Evolutionary conservation across 192 early-diverging fungal species (phyloP), one percentile per base, ranked within the genome.

Genomic region (Pecoramyces ruminantium): DNA sequence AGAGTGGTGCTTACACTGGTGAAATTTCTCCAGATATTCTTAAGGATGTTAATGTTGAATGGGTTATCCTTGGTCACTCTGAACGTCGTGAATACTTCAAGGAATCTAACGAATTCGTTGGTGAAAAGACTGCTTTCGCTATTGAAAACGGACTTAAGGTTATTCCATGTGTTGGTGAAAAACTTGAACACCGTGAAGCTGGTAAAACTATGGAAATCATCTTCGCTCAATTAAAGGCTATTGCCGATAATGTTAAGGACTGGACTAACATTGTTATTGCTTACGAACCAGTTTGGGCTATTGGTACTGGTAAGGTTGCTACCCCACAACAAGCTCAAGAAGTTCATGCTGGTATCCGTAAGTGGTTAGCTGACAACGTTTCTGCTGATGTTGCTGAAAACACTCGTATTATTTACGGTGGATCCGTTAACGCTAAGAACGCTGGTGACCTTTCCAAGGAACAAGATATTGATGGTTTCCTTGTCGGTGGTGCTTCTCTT

Each of bases 261-360:
- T 99, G 97, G 98, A 86, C 86, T 78, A 90, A 95, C 84, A 90
- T 99, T 82, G 97, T 98, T 18, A 89, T 99, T 88, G 98, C 98
- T 82, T 99, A 99, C 87, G 98, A 99, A 89, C 98, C 98, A 79
- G 98, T 99, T 80, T 99, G 98, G 98, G 98, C 98, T 38, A 98
- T 99, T 83, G 97, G 98, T 79, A 99, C 98, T 27, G 98, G 98
- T 82, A 96, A 96, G 92, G 97, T 99, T 16, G 97, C 98, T 77
- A 84, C 85, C 28, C 95, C 94, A 78, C 87, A 93, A 42, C 95
- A 98, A 90, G 98, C 98, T 67, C 96, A 99, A 90, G 97, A 99
- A 83, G 94, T 94, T 77, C 98, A 99, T 88, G 87, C 84, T 25
- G 88, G 87, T 79, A 96, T 99, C 85, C 93, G 97, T 83, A 83